phyloP scores from a whole-genome alignment of 495 filamentous ascomycete species.

The Tuber umbilicatum region DNA sequence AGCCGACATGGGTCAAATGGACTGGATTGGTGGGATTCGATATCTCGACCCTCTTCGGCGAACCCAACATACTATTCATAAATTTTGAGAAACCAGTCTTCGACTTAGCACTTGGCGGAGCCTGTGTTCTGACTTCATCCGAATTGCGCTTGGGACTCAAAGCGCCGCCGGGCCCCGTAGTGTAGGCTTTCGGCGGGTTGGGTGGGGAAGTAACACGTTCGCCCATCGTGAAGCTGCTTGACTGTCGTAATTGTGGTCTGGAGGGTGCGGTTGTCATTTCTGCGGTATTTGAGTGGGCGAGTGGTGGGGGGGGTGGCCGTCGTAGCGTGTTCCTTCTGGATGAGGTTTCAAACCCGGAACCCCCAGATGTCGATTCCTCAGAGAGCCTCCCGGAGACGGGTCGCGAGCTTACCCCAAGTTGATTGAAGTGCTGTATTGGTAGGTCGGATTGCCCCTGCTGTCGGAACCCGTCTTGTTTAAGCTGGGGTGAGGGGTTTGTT shows the following conservation, averaged over 20 bases:
- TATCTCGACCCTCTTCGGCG: conserved; percentile 82
- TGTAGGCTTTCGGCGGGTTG: conserved; percentile 48
- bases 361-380: conserved; percentile 36
- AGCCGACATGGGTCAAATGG: conserved; percentile 95
- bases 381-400: conserved; percentile 39
- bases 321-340: conserved; percentile 44
- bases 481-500: conserved; percentile 37
- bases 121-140: conserved; percentile 65
- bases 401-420: conserved; percentile 32
- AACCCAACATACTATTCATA: conserved; percentile 85
- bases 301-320: conserved; percentile 50
- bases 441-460: conserved; percentile 19
- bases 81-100: conserved; percentile 93
- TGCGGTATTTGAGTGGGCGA: conserved; percentile 56
- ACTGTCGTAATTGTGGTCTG: conserved; percentile 62
- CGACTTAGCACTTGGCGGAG: conserved; percentile 51
- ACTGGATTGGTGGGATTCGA: conserved; percentile 95
- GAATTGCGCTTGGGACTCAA: conserved; percentile 70
- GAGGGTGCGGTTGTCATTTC: conserved; percentile 47
- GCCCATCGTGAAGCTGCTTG: conserved; percentile 67
- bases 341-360: conserved; percentile 29
- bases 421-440: conserved; percentile 24
- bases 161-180: conserved; percentile 36
- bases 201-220: conserved; percentile 56
- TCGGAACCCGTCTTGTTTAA: conserved; percentile 38